phyloP scores from a whole-genome alignment of 768 basidiomycete genomes.

The Kwoniella botswanensis region DNA sequence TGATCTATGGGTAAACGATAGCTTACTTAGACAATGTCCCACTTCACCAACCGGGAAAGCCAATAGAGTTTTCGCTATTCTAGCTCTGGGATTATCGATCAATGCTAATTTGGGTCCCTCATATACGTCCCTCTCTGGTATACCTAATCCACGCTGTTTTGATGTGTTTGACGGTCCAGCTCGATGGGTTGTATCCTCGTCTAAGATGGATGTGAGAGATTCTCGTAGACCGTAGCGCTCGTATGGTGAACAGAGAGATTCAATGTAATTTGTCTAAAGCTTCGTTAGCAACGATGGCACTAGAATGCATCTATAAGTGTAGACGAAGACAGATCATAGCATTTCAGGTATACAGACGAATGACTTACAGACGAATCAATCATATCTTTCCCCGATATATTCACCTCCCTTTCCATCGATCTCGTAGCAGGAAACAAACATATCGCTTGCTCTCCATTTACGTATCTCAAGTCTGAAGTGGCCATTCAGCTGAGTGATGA shows the following conservation, averaged over 20 bases:
- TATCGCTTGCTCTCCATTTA: constrained; percentile 3
- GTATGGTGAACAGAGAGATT: constrained; percentile 23
- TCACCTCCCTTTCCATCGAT: neutral
- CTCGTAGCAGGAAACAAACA: constrained; percentile 31
- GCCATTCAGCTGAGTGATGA: neutral
- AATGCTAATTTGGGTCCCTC: constrained; percentile 22
- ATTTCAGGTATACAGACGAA: neutral
- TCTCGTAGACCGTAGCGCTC: constrained; percentile 25
- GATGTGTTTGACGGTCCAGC: constrained; percentile 24
- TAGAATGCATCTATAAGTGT: too few relatives aligned
- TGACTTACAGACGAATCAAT: constrained; percentile 19
- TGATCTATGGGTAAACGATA: neutral
- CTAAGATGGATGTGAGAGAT: constrained; percentile 18
- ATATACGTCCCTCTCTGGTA: constrained; percentile 20
- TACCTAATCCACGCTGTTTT: constrained; percentile 10
- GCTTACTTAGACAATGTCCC: constrained; percentile 38
- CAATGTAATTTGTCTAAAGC: constrained; percentile 17
- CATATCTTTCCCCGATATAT: neutral
- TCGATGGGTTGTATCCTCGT: constrained; percentile 1
- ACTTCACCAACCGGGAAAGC: constrained; percentile 32
- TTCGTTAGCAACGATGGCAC: neutral
- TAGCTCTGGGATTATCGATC: constrained; percentile 23
- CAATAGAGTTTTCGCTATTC: constrained; percentile 20
- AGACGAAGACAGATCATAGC: neutral
- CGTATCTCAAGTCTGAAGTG: constrained; percentile 13